These are phyloP conservation scores for Danielozyma ontarioensis DNA, from an alignment of 805 yeast species.

Conservation along the genomic window DNA sequence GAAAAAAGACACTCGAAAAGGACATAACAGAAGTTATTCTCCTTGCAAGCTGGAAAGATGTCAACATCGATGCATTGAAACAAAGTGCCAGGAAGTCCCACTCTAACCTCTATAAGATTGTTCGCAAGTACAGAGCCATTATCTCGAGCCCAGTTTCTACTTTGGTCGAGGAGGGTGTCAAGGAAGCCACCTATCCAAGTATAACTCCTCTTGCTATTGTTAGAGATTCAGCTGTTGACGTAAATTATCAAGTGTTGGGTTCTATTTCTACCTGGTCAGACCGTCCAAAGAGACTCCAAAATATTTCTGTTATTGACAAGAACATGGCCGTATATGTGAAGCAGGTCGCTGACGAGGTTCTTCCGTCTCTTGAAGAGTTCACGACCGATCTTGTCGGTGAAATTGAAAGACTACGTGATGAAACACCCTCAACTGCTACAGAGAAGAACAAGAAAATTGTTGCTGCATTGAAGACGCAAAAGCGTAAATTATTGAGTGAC, in stretches of 20 bases:
- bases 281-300: slow-evolving; percentile 54
- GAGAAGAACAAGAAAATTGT: slow-evolving; percentile 67
- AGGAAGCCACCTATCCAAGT: slow-evolving; percentile 1
- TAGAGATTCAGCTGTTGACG: slow-evolving; percentile 6
- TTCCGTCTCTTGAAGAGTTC: slow-evolving; percentile 49
- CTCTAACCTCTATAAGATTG: slow-evolving; percentile 71
- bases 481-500: slow-evolving; percentile 71
- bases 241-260: slow-evolving; percentile 16
- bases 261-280: slow-evolving; percentile 43
- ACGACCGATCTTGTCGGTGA: slow-evolving; percentile 52
- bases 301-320: slow-evolving; percentile 43
- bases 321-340: slow-evolving; percentile 51
- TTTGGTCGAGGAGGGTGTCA: slow-evolving; percentile 57
- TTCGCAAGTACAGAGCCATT: slow-evolving; percentile 71
- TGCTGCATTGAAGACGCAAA: slow-evolving; percentile 74
- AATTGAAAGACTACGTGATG: slow-evolving; percentile 60
- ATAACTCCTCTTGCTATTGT: slow-evolving; percentile 6
- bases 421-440: slow-evolving; percentile 67
- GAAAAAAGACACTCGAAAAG: slow-evolving; percentile 60
- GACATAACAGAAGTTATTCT: slow-evolving; percentile 79
- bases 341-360: slow-evolving; percentile 23
- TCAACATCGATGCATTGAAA: slow-evolving; percentile 85
- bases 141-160: slow-evolving; percentile 47
- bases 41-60: slow-evolving; percentile 96
- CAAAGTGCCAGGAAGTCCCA: slow-evolving; percentile 93